Percentiles rank a stretch among this genome's conserved stretches.
These are phyloP conservation scores for Bacidia rubella DNA, from an alignment of 495 filamentous ascomycete species.

Conservation along the genomic window DNA sequence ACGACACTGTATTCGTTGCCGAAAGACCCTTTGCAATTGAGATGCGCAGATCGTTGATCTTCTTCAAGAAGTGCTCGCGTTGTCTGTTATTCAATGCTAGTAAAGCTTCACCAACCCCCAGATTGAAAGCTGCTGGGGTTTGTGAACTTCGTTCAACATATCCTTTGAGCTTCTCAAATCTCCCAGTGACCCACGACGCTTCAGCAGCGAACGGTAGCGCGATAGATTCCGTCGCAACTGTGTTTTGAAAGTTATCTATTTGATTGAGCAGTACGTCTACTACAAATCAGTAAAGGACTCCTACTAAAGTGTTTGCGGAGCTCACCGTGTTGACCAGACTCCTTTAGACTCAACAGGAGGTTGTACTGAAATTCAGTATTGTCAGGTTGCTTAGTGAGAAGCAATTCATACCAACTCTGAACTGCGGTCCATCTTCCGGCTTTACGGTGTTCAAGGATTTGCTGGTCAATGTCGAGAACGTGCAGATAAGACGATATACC, in stretches of 20 bases:
- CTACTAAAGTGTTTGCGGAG: not conserved
- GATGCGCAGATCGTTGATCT: slow-evolving; percentile 51
- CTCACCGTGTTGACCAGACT: slow-evolving; percentile 80
- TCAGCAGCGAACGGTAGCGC: slow-evolving; percentile 73
- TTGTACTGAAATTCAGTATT: slow-evolving; percentile 68
- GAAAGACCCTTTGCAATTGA: slow-evolving; percentile 61
- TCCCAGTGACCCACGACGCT: slow-evolving; percentile 76
- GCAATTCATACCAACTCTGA: slow-evolving; percentile 93
- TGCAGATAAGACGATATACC: slow-evolving; percentile 79
- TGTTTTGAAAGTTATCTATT: slow-evolving; percentile 59
- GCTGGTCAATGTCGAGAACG: slow-evolving; percentile 74
- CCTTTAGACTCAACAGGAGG: slow-evolving; percentile 76
- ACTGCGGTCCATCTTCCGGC: slow-evolving; percentile 95
- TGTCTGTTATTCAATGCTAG: slow-evolving; percentile 46
- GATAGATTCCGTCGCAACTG: slow-evolving; percentile 35
- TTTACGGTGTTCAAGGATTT: slow-evolving; percentile 81
- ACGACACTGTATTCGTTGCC: slow-evolving; percentile 55
- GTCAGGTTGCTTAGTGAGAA: slow-evolving; percentile 62
- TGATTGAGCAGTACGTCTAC: slow-evolving; percentile 72
- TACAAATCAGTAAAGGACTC: slow-evolving; percentile 5
- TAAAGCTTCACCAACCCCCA: slow-evolving; percentile 62
- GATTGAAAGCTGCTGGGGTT: slow-evolving; percentile 62
- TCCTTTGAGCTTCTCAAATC: slow-evolving; percentile 61
- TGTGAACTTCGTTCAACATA: slow-evolving; percentile 46
- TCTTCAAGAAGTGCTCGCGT: slow-evolving; percentile 38